Base-by-base conservation (phyloP, 2,329 filamentous ascomycete species). In the Macroventuria anomochaeta region DNA sequence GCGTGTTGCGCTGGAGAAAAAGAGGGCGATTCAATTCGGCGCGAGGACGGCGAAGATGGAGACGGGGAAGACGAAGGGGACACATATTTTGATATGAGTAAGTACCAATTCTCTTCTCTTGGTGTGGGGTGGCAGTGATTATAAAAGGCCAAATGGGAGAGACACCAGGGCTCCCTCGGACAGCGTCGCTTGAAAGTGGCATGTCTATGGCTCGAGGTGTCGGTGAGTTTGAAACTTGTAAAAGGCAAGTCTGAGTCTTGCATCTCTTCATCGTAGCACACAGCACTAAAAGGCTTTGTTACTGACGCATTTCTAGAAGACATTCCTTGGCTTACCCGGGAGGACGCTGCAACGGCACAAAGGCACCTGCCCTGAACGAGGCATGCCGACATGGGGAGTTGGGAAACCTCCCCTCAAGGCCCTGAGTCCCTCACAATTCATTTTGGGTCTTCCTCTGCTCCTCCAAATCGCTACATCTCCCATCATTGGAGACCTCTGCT, bases 1-100 rank as follows among this genome's bases (percentile, higher is more conserved):
- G 2, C 77, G 75, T 5, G 90, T 92, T 1, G 88, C 93, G 4
- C 77, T 78, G n/a, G 93, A 97, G 75, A 96, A 95, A 81, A 99
- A 99, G 77, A 83, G 93, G 68, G 93, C 93, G 15, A 89, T 92
- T 11, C 71, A 74, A 33, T 74, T 77, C 71, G 87, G 79, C 8
- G 54, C 69, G 11, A 66, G 71, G 10, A 73, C 70, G 6, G 70
- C 70, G 2, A 72, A 70, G 63, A 82, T 82, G 80, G 77, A 80
- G 50, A 77, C 73, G 1, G 76, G 78, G 7, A 78, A 73, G 56
- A 77, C 73, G 0, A 81, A 80, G 58, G 80, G 80, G 18, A 81
- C 79, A 1, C 73, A 78, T 13, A 53, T 75, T 10, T 59, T 82
- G 36, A 68, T 62, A 29, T 75, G 63, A 73, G 44, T 39, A 25